A percentile compares a stretch with the other conserved stretches of the same genome.
Conservation (phyloP, 2,329 filamentous ascomycete genomes). For the Phialemoniopsis sp. region DNA sequence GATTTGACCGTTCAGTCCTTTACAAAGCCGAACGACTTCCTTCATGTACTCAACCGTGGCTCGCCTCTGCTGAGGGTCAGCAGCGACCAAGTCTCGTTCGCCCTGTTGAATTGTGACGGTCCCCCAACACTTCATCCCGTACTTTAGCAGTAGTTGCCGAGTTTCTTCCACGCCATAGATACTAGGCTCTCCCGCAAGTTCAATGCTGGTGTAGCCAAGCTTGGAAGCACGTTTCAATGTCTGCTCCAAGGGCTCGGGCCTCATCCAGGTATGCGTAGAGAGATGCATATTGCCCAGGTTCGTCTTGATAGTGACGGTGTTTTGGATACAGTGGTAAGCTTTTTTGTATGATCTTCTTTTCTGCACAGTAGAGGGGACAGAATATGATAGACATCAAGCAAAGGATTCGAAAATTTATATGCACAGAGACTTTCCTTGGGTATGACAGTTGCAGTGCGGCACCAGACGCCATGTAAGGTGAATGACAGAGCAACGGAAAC, state of each 20-base stretch:
- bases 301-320: too few species aligned
- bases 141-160: not conserved
- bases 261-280: not conserved
- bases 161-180: not conserved
- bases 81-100: not conserved
- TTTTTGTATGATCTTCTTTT: too few species aligned
- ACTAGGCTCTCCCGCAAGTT: not conserved
- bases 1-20: not conserved
- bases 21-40: not conserved
- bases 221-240: not conserved
- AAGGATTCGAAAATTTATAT: too few species aligned
- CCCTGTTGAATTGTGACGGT: not conserved
- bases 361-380: too few species aligned
- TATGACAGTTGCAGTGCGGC: too few species aligned
- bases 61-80: not conserved
- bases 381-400: too few species aligned
- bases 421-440: too few species aligned
- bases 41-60: slow-evolving; percentile 1
- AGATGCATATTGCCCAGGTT: not conserved
- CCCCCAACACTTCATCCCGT: not conserved
- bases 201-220: not conserved
- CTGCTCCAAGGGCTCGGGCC: not conserved
- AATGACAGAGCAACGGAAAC: too few species aligned
- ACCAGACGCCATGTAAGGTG: too few species aligned
- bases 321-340: too few species aligned